Conservation (phyloP, 164 flowering plant genomes). For the Aristolochia fimbriata region DNA sequence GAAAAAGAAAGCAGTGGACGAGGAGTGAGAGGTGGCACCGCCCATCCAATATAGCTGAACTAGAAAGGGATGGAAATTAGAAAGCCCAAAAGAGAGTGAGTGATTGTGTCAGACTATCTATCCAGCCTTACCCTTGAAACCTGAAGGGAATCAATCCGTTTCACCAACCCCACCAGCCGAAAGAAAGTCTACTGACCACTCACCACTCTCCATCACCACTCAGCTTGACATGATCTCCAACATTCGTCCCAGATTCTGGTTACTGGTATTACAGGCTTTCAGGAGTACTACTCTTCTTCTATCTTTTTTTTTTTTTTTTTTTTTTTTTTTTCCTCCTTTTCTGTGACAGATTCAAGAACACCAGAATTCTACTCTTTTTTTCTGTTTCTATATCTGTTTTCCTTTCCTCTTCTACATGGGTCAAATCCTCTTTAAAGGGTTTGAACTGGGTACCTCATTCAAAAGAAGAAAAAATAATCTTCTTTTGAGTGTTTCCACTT, state of each 20-base stretch:
- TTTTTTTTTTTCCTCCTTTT: background rate
- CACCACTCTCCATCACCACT: too few relatives aligned
- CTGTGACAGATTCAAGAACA: background rate
- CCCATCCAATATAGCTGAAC: background rate
- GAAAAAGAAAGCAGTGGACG: background rate
- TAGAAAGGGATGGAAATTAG: background rate
- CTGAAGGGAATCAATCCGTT: constrained; percentile 1
- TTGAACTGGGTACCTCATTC: too few relatives aligned
- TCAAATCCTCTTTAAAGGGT: too few relatives aligned
- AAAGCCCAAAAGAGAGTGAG: background rate
- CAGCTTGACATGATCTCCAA: too few relatives aligned
- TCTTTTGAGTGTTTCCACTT: too few relatives aligned
- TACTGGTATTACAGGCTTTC: too few relatives aligned
- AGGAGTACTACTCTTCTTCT: too few relatives aligned
- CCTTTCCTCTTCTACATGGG: too few relatives aligned
- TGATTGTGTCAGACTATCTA: background rate
- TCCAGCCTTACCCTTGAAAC: background rate
- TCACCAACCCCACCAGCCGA: constrained; percentile 5
- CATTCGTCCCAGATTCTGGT: too few relatives aligned
- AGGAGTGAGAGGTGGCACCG: background rate
- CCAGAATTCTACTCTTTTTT: background rate
- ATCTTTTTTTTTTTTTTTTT: too few relatives aligned
- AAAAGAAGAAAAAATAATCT: too few relatives aligned
- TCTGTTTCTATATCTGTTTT: too few relatives aligned
- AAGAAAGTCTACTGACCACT: background rate